phyloP scores from a whole-genome alignment of 257 asterid genomes.

The Jasminum sambac region DNA sequence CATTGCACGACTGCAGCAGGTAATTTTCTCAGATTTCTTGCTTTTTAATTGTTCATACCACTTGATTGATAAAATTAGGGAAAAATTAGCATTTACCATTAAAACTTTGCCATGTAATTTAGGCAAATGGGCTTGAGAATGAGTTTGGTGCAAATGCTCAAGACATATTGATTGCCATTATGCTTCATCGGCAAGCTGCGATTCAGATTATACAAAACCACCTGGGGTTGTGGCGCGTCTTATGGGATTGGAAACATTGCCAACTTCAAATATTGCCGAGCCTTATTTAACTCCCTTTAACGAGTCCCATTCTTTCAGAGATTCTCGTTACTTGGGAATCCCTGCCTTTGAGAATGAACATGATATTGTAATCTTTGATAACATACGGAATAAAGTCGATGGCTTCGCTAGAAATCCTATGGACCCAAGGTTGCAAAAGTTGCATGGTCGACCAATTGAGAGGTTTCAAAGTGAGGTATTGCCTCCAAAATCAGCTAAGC shows the following conservation, averaged over 20 bases:
- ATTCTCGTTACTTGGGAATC: slow-evolving; percentile 46
- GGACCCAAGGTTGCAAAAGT: slow-evolving; percentile 63
- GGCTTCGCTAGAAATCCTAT: slow-evolving; percentile 70
- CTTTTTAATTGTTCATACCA: slow-evolving; percentile 9
- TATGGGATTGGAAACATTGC: slow-evolving; percentile 95
- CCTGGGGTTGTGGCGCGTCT: slow-evolving; percentile 99
- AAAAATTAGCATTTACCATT: slow-evolving; percentile 1
- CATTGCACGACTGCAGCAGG: slow-evolving; percentile 58
- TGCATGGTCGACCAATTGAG: slow-evolving; percentile 67
- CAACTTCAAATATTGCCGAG: slow-evolving; percentile 55
- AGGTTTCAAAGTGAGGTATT: slow-evolving; percentile 79
- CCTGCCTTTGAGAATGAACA: slow-evolving; percentile 58
- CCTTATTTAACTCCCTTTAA: slow-evolving; percentile 40
- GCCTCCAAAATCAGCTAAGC: slow-evolving; percentile 88
- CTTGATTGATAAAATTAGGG: slow-evolving; percentile 17
- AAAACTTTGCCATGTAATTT: slow-evolving; percentile 19
- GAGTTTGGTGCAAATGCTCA: slow-evolving; percentile 39
- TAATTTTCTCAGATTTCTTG: slow-evolving; percentile 28
- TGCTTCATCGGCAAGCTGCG: slow-evolving; percentile 61
- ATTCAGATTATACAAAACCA: slow-evolving; percentile 56
- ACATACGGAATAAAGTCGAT: slow-evolving; percentile 77
- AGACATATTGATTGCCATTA: slow-evolving; percentile 44
- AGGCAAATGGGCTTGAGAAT: slow-evolving; percentile 56
- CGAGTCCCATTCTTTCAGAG: slow-evolving; percentile 64
- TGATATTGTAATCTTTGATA: slow-evolving; percentile 71